Conservation (phyloP, 768 basidiomycete genomes). For the Amyloporia xantha region DNA sequence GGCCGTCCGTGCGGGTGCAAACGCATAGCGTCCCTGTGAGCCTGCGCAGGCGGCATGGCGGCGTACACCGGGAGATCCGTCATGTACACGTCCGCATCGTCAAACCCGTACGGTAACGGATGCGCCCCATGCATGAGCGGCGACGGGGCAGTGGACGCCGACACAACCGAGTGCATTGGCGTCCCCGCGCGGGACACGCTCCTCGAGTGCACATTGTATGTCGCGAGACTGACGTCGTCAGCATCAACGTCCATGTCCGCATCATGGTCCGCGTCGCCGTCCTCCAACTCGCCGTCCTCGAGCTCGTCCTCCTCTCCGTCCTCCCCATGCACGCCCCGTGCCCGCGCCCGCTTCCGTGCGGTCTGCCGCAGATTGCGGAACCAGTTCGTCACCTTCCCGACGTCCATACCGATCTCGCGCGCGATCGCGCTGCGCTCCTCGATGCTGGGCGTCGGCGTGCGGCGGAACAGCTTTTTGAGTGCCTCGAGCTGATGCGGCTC, state of each 20-base stretch:
- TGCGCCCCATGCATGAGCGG: slow-evolving; percentile 1
- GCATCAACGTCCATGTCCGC: slow-evolving; percentile 25
- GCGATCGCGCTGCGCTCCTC: slow-evolving; percentile 74
- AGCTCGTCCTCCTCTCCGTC: slow-evolving; percentile 37
- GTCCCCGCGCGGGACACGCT: slow-evolving; percentile 19
- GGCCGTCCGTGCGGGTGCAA: not conserved
- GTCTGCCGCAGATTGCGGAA: slow-evolving; percentile 81
- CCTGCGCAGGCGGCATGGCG: not conserved
- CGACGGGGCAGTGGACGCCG: not conserved
- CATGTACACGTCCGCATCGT: not conserved
- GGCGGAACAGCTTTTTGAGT: slow-evolving; percentile 60
- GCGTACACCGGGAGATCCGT: not conserved
- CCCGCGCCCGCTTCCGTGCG: slow-evolving; percentile 59
- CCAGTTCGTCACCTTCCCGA: slow-evolving; percentile 85
- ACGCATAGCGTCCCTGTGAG: not conserved
- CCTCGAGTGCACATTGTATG: slow-evolving; percentile 13
- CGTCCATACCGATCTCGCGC: slow-evolving; percentile 76
- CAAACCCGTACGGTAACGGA: slow-evolving; percentile 1
- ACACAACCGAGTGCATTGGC: slow-evolving; percentile 7
- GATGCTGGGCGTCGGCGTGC: slow-evolving; percentile 68
- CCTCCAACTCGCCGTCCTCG: slow-evolving; percentile 26
- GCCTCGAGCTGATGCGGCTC: slow-evolving; percentile 75
- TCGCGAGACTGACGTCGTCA: slow-evolving; percentile 21
- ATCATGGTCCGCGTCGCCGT: slow-evolving; percentile 37
- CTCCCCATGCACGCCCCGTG: slow-evolving; percentile 23